Evolutionary conservation across 73 alveolate genomes (phyloP).

Genomic region (Paraurostyla sp.): DNA sequence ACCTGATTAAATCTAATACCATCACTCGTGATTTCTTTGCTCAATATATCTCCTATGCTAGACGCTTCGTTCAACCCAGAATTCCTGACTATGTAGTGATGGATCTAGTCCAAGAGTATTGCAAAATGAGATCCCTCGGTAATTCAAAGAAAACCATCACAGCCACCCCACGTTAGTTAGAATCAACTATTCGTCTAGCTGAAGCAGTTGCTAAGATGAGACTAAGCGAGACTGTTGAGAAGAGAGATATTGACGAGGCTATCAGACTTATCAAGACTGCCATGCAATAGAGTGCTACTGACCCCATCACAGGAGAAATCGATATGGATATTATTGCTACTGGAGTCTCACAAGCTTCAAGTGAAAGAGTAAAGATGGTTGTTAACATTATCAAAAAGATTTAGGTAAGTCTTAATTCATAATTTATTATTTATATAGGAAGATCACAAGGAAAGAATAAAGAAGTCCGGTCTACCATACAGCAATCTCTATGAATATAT

Average conservation of each 20-base stretch:
- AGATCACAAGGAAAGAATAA: constrained; percentile 26
- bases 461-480: constrained; percentile 31
- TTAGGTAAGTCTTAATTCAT: constrained; percentile 42
- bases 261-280: constrained; percentile 93
- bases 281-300: constrained; percentile 97
- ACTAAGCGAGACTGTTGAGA: constrained; percentile 73
- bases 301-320: constrained; percentile 95
- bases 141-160: constrained; percentile 94
- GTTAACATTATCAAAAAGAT: constrained; percentile 73
- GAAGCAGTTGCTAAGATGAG: constrained; percentile 84
- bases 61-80: constrained; percentile 83
- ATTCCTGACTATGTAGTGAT: constrained; percentile 85
- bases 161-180: constrained; percentile 96
- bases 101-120: constrained; percentile 77
- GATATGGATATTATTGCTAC: constrained; percentile 90
- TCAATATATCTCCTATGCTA: constrained; percentile 89
- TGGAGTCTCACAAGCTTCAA: constrained; percentile 82
- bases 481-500: constrained; percentile 27
- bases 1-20: constrained; percentile 19
- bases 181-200: constrained; percentile 93
- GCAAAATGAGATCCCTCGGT: constrained; percentile 74
- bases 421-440: constrained; percentile 24
- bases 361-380: constrained; percentile 76
- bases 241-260: constrained; percentile 84
- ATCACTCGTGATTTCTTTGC: constrained; percentile 85